Percentiles rank a stretch among this genome's conserved stretches.
Conservation (phyloP, 179 eudicot genomes). For the Beta corolliflora region DNA sequence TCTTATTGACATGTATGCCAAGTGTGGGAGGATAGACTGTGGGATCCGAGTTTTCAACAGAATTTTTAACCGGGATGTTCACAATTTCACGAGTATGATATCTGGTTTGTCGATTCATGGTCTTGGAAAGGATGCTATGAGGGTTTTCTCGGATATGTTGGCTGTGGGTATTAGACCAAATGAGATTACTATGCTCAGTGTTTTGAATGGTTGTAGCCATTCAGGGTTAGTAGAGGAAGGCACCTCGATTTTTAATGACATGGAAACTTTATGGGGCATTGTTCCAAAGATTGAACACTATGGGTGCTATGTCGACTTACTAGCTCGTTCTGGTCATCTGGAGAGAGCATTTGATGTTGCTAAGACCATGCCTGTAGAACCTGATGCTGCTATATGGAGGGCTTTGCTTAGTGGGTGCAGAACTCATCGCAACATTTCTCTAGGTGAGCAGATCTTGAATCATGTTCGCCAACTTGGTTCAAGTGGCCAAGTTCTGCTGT, state of each 20-base stretch:
- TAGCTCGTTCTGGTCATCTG: conserved; percentile 72
- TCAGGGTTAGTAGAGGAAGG: conserved; percentile 64
- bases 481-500: conserved; percentile 52
- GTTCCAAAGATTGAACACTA: conserved; percentile 60
- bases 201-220: conserved; percentile 83
- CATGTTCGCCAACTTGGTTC: conserved; percentile 46
- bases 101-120: conserved; percentile 78
- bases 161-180: conserved; percentile 59
- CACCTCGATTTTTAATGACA: conserved; percentile 45
- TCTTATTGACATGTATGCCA: conserved; percentile 85
- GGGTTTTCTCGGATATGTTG: conserved; percentile 57
- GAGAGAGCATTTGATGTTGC: conserved; percentile 56
- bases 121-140: conserved; percentile 62
- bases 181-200: conserved; percentile 63
- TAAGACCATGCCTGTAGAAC: conserved; percentile 67
- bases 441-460: conserved; percentile 52
- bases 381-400: conserved; percentile 74
- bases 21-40: conserved; percentile 72
- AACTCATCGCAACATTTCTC: conserved; percentile 53
- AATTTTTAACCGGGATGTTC: conserved; percentile 48
- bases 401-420: conserved; percentile 81
- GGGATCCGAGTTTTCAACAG: conserved; percentile 52
- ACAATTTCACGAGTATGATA: conserved; percentile 75
- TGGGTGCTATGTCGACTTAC: conserved; percentile 81
- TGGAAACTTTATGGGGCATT: conserved; percentile 52